phyloP scores from a whole-genome alignment of 164 flowering plant genomes.

The Piper betle region DNA sequence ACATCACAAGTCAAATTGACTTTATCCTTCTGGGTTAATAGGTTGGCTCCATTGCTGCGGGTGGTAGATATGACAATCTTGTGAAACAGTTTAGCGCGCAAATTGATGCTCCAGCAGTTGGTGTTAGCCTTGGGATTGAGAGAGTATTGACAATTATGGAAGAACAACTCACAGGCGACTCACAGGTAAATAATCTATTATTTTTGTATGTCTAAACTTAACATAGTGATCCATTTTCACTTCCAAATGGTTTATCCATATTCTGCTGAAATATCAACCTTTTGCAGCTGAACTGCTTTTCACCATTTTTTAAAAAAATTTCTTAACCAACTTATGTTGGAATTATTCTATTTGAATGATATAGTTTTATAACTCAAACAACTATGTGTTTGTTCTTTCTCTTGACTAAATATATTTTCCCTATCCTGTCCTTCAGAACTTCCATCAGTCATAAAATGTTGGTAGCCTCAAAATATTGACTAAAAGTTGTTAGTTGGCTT shows the following conservation, averaged over 20 bases:
- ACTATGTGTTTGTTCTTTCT: too few relatives aligned
- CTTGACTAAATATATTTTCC: too few relatives aligned
- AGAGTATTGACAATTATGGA: conserved; percentile 84
- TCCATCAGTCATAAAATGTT: not conserved
- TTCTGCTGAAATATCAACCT: too few relatives aligned
- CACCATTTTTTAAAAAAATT: too few relatives aligned
- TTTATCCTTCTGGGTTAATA: conserved; percentile 13
- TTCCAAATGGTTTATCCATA: too few relatives aligned
- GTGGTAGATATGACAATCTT: conserved; percentile 95
- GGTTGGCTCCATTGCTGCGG: conserved; percentile 98
- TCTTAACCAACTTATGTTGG: too few relatives aligned
- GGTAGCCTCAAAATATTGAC: not conserved
- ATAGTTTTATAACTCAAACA: too few relatives aligned
- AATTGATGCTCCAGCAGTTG: conserved; percentile 85
- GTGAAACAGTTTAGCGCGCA: conserved; percentile 70
- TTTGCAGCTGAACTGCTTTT: too few relatives aligned
- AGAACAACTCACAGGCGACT: conserved; percentile 42
- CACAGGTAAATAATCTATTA: conserved; percentile 32
- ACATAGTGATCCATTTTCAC: too few relatives aligned
- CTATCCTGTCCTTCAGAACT: not conserved
- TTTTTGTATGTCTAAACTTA: not conserved
- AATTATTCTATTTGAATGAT: too few relatives aligned
- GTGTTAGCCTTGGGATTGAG: conserved; percentile 91
- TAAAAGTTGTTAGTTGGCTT: not conserved
- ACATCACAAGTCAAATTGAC: not conserved